Base-by-base conservation (phyloP, 805 yeast genomes). In the Starmerella gropengiesseri region DNA sequence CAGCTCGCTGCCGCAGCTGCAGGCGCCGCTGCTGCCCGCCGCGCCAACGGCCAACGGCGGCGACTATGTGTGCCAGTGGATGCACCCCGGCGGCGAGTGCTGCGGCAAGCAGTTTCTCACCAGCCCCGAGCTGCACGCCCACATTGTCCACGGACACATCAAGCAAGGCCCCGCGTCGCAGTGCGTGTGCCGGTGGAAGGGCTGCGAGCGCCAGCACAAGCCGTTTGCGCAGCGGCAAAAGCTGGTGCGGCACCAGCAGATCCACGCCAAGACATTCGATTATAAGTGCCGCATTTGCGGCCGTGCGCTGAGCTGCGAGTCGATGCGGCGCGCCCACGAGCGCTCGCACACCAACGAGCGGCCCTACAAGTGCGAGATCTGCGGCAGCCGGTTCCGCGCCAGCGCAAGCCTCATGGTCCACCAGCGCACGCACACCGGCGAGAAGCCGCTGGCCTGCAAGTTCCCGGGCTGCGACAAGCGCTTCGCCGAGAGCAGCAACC, bases 311-410 rank as follows among this genome's bases (percentile, higher is more conserved):
- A 82, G 93, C 5, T 83, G 81, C 32, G 83, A 81, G 38, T 66
- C 79, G 25, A 80, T 81, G 70, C 66, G 91, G 33, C 70, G 71
- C 32, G 95, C 85, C 61, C 98, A 91, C 61, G 60, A 71, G 65
- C 67, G 95, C 40, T 77, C 74, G 3, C 97, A 89, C 59, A 76
- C 89, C 1, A 95, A 95, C 2, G 96, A 86, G 54, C 81, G 77
- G 55, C 97, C 97, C 1, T 86, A 70, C 59, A 60, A 60, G 41
- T 89, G 98, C 60, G 65, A 70, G 20, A 57, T 66, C 1, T 89
- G 98, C 60, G 78, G 73, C 4, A 87, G 85, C 59, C 59, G 66
- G 20, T 89, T 89, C 64, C 81, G 94, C 9, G 84, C 94, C 2
- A 73, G 82, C 22, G 78, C 91, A 4, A 78, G 91, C 13, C 66